Conservation (phyloP, 202 grass and related monocot genomes). For the Dendrocalamus latiflorus region DNA sequence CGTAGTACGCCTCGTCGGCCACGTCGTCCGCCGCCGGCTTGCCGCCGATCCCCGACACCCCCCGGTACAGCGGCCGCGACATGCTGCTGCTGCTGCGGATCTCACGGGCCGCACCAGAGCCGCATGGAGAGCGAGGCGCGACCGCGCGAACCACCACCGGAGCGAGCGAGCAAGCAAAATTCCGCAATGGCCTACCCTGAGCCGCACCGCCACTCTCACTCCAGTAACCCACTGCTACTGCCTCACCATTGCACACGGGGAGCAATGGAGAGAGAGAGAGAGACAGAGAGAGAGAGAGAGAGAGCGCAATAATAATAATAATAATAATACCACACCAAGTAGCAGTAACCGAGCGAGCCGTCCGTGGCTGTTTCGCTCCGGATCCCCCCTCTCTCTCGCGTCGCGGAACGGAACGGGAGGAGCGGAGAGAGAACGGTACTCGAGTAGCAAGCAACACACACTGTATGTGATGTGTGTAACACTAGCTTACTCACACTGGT, state of each 20-base stretch:
- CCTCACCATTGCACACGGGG: slow-evolving; percentile 11
- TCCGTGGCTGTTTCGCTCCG: slow-evolving; percentile 24
- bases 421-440: not conserved
- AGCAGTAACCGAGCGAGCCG: not conserved
- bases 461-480: not conserved
- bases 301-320: not conserved
- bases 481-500: not conserved
- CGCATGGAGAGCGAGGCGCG: slow-evolving; percentile 17
- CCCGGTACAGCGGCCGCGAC: slow-evolving; percentile 85
- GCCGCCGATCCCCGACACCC: slow-evolving; percentile 52
- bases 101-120: slow-evolving; percentile 24
- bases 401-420: slow-evolving; percentile 28
- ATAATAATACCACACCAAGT: not conserved
- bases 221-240: not conserved
- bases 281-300: not conserved
- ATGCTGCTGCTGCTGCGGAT: slow-evolving; percentile 46
- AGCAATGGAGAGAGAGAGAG: not conserved
- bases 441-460: not conserved
- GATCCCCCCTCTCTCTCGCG: slow-evolving; percentile 10
- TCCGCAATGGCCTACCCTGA: not conserved
- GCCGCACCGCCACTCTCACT: not conserved
- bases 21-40: slow-evolving; percentile 23
- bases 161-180: slow-evolving; percentile 15
- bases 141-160: not conserved
- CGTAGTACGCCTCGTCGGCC: slow-evolving; percentile 30